Evolutionary conservation across 2,329 filamentous ascomycete genomes (phyloP), one percentile per base, ranked within the genome.

Genomic region (Fusarium ramigenum): DNA sequence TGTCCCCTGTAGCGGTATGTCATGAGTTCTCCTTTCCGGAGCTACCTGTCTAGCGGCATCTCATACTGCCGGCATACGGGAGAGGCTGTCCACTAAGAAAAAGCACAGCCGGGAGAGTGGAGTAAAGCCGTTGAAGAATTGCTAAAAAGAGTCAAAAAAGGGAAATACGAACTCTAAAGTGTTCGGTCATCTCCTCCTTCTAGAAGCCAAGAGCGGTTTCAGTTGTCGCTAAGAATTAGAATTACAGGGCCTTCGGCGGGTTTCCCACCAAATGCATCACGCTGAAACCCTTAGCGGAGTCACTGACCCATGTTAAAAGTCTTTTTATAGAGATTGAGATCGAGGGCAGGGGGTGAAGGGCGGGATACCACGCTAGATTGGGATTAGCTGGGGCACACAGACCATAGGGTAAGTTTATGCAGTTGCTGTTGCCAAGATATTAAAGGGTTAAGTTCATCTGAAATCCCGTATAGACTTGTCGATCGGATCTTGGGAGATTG

Each of bases 311-410:
- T 49, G 37, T 18, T 12, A 0, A 11, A n/a, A 2, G n/a, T 57
- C 49, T 69, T 68, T 68, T 68, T 54, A 68, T 68, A 56, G 37
- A 7, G 32, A 39, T 6, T 25, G 42, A 30, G 46, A 50, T 37
- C 34, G n/a, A 32, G 28, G 9, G 19, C 37, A 56, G 34, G 46
- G 49, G 4, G 5, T 7, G 2, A 7, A 2, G 7, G 7, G 21
- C 18, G 63, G 65, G 63, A 62, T 54, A 4, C 32, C 28, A 43
- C 30, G 18, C 63, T 43, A 14, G 2, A 16, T 43, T 32, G 0
- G 60, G 65, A n/a, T 18, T 68, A 68, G 65, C 8, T 5, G 21
- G 1, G 5, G 36, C 1, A 16, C 47, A 39, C 43, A 5, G 63
- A 9, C 63, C 46, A 37, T 16, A 23, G 40, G 7, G 21, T 19